A percentile compares a stretch with the other conserved stretches of the same genome.
phyloP scores from a whole-genome alignment of 768 basidiomycete genomes.

The Crucibulum laeve region DNA sequence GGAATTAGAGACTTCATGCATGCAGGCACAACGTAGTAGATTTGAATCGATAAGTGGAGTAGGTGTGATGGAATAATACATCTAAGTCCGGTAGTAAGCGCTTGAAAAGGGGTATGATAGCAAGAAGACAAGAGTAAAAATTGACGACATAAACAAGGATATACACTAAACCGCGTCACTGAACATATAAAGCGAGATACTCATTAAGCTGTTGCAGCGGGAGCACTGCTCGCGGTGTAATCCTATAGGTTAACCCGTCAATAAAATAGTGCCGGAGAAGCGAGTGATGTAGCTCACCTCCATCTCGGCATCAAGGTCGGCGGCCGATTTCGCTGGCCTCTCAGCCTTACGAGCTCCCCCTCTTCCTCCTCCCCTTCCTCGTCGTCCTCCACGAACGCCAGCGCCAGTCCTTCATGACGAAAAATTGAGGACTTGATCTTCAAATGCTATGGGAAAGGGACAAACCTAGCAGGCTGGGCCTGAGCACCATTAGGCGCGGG shows the following conservation, averaged over 20 bases:
- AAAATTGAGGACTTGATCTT: constrained; percentile 5
- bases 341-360: constrained; percentile 47
- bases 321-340: constrained; percentile 74
- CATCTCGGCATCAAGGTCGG: constrained; percentile 98
- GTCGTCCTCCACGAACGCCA: constrained; percentile 40
- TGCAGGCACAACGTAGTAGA: not conserved
- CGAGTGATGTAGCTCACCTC: constrained; percentile 48
- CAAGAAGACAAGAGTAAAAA: constrained; percentile 9
- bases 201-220: constrained; percentile 26
- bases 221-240: constrained; percentile 59
- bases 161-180: constrained; percentile 8
- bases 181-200: constrained; percentile 11
- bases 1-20: not conserved
- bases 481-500: constrained; percentile 34
- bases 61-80: constrained; percentile 7
- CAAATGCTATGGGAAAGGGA: constrained; percentile 7
- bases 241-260: constrained; percentile 35
- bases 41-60: not conserved
- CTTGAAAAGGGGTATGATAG: constrained; percentile 11
- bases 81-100: constrained; percentile 3
- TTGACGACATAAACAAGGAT: constrained; percentile 6
- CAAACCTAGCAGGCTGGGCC: constrained; percentile 21
- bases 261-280: not conserved
- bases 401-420: constrained; percentile 23
- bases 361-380: constrained; percentile 35